A percentile compares a stretch with the other conserved stretches of the same genome.
Evolutionary conservation across 495 filamentous ascomycete species (phyloP).

Genomic region (Xylaria cubensis): DNA sequence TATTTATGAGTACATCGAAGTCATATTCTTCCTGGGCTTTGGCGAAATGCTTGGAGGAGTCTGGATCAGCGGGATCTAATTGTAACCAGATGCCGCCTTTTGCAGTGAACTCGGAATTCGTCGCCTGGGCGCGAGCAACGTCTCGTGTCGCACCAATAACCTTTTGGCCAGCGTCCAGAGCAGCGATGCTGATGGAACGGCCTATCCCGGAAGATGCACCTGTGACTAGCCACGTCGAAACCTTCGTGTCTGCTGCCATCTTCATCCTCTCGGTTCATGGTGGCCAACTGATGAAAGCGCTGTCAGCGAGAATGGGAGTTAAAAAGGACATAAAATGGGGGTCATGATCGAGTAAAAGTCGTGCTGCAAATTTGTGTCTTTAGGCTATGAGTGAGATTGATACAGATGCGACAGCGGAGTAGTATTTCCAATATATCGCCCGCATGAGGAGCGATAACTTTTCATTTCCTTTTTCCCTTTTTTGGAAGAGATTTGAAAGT

Average conservation of each 20-base stretch:
- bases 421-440: too few relatives aligned
- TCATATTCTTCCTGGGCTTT: slow-evolving; percentile 25
- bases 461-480: too few relatives aligned
- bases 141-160: slow-evolving; percentile 60
- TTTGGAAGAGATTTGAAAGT: too few relatives aligned
- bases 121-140: slow-evolving; percentile 31
- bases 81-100: slow-evolving; percentile 43
- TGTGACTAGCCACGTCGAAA: slow-evolving; percentile 56
- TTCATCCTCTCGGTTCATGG: too few relatives aligned
- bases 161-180: slow-evolving; percentile 52
- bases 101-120: slow-evolving; percentile 33
- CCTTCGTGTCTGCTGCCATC: slow-evolving; percentile 7
- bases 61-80: slow-evolving; percentile 40
- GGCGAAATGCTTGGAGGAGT: slow-evolving; percentile 26
- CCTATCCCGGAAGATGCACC: slow-evolving; percentile 62
- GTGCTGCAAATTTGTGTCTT: too few relatives aligned
- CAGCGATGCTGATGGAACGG: slow-evolving; percentile 48
- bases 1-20: slow-evolving; percentile 51
- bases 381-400: too few relatives aligned
- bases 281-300: too few relatives aligned
- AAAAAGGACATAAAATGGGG: not conserved
- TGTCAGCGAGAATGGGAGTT: not conserved
- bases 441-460: too few relatives aligned
- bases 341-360: too few relatives aligned
- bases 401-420: too few relatives aligned